Evolutionary conservation across 495 filamentous ascomycete species (phyloP), one percentile per base, ranked within the genome.

Genomic region (Cladorrhinum samala): DNA sequence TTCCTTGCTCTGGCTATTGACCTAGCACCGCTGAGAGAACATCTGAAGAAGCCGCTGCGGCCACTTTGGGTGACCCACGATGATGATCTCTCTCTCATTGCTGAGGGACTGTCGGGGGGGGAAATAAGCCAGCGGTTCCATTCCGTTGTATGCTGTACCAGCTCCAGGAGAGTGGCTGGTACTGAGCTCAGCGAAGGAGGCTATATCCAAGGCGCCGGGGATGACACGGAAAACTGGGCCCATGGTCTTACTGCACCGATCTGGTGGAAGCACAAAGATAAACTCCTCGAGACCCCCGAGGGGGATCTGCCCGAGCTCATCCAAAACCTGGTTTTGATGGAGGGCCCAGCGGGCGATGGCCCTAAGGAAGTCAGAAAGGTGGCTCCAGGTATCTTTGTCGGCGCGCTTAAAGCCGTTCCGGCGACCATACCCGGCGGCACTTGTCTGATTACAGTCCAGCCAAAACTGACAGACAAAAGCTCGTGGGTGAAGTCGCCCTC

Each of bases 181-280:
- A 78, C 77, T 0, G 87, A 89, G 61, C 75, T 83, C 49, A 82
- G 80, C 24, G 75, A 75, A 51, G 82, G 81, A 3, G 87, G 84
- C 21, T 98, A 98, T 63, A 88, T 98, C 55, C 93, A 96, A 68
- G 93, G 93, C 20, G 91, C 91, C 11, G 92, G 85, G 4, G 92
- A 97, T 69, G 92, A 97, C 62, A 88, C 84, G 17, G 92, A 97
- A 70, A 84, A 83, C 37, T 98, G 93, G 93, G 83, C 89, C 33
- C 69, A 79, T 38, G 86, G 87, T 0, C 70, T 96, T 9, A 92
- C 86, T 8, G 79, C 92, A 9, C 68, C 66, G 1, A 55, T 90
- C 2, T 97, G 95, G 67, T 97, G 92, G 92, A 66, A 66, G 27
- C 75, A 92, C 52, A 69, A 68, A 23, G 70, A 75, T 2, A 24